phyloP scores from a whole-genome alignment of 306 rosid species.

The Cicer arietinum region DNA sequence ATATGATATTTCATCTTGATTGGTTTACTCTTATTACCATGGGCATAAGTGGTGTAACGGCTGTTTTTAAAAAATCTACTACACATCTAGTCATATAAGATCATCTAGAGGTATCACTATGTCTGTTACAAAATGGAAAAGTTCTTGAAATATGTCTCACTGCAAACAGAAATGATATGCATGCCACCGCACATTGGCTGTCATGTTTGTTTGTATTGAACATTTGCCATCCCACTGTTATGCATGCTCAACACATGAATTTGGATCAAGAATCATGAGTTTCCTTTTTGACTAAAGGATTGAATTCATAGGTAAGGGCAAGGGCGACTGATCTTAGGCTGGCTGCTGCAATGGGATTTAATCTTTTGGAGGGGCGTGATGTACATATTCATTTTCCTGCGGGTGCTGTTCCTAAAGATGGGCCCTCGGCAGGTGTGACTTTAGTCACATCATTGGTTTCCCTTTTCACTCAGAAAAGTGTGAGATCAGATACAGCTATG shows the following conservation, averaged over 20 bases:
- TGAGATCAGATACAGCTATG: slow-evolving; percentile 98
- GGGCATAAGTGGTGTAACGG: neutral
- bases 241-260: slow-evolving; percentile 27
- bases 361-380: slow-evolving; percentile 88
- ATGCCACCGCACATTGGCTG: neutral
- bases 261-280: slow-evolving; percentile 39
- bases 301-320: slow-evolving; percentile 74
- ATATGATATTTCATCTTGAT: slow-evolving; percentile 15
- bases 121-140: slow-evolving; percentile 8
- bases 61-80: slow-evolving; percentile 16
- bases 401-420: slow-evolving; percentile 99
- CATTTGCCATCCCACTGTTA: slow-evolving; percentile 25
- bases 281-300: slow-evolving; percentile 38
- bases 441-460: slow-evolving; percentile 95
- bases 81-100: slow-evolving; percentile 8
- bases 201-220: slow-evolving; percentile 35
- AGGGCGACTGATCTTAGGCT: slow-evolving; percentile 80
- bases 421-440: slow-evolving; percentile 99
- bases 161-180: slow-evolving; percentile 1
- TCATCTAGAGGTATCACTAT: slow-evolving; percentile 10
- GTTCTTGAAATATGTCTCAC: slow-evolving; percentile 11
- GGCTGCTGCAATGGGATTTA: slow-evolving; percentile 66
- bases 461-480: slow-evolving; percentile 74
- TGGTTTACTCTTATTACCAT: slow-evolving; percentile 17
- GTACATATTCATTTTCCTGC: slow-evolving; percentile 98